These are phyloP conservation scores for Schizonepeta tenuifolia DNA, from an alignment of 257 asterid species.

Conservation along the genomic window DNA sequence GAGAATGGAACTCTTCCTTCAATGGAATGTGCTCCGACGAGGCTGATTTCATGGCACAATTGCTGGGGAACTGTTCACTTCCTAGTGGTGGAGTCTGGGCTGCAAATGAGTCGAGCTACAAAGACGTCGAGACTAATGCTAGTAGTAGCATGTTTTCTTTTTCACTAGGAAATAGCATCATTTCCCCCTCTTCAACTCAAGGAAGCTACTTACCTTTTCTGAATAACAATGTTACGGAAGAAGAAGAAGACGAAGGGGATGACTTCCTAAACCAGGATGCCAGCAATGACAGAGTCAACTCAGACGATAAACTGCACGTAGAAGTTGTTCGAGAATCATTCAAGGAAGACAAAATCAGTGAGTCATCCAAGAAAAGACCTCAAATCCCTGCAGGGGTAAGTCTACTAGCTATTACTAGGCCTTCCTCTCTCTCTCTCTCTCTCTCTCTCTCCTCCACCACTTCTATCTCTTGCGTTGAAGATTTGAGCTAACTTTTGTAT, in stretches of 20 bases:
- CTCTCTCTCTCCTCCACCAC: background rate
- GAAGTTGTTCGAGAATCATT: slow-evolving; percentile 33
- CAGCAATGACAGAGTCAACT: slow-evolving; percentile 40
- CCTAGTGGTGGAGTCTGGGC: slow-evolving; percentile 48
- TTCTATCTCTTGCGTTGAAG: slow-evolving; percentile 16
- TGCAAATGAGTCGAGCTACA: slow-evolving; percentile 25
- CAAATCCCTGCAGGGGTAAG: slow-evolving; percentile 45
- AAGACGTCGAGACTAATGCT: slow-evolving; percentile 20
- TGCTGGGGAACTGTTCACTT: slow-evolving; percentile 50
- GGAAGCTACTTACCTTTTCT: slow-evolving; percentile 28
- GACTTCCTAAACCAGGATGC: slow-evolving; percentile 48
- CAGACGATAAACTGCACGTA: slow-evolving; percentile 33
- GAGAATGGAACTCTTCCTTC: slow-evolving; percentile 56
- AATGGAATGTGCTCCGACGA: slow-evolving; percentile 52
- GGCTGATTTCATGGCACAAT: slow-evolving; percentile 63
- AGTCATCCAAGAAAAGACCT: slow-evolving; percentile 57
- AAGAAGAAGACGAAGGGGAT: slow-evolving; percentile 46
- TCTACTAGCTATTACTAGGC: background rate
- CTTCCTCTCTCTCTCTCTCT: background rate
- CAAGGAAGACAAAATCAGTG: slow-evolving; percentile 34
- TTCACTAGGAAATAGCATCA: slow-evolving; percentile 31
- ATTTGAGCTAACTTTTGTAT: background rate
- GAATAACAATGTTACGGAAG: slow-evolving; percentile 35
- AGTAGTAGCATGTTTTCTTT: slow-evolving; percentile 34
- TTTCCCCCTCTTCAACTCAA: slow-evolving; percentile 31